Percentiles rank a stretch among this genome's conserved stretches.
Conservation (phyloP, 306 rosid genomes). For the cucumber (Cucumis sativus) region Cucumber_9930_V3 NC_026658.2:26160501-26161000, state of each 20-base stretch:
- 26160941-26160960: not conserved
- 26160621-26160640: not conserved
- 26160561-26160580: slow-evolving; percentile 80
- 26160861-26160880: not conserved
- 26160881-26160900: not conserved
- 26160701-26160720: slow-evolving; percentile 81
- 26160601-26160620: not conserved
- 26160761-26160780: not conserved
- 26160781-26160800: not conserved
- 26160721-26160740: slow-evolving; percentile 31
- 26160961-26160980: not conserved
- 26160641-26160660: not conserved
- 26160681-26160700: slow-evolving; percentile 74
- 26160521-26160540: slow-evolving; percentile 61
- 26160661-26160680: slow-evolving; percentile 36
- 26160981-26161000: not conserved
- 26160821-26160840: not conserved
- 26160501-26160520: slow-evolving; percentile 78
- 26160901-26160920: not conserved
- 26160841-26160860: not conserved
- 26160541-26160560: slow-evolving; percentile 58
- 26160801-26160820: not conserved
- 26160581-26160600: slow-evolving; percentile 76
- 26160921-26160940: not conserved
- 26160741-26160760: slow-evolving; percentile 62